Evolutionary conservation across 2,329 filamentous ascomycete genomes (phyloP), one percentile per base, ranked within the genome.

Genomic region (Lasiodiplodia sp.): DNA sequence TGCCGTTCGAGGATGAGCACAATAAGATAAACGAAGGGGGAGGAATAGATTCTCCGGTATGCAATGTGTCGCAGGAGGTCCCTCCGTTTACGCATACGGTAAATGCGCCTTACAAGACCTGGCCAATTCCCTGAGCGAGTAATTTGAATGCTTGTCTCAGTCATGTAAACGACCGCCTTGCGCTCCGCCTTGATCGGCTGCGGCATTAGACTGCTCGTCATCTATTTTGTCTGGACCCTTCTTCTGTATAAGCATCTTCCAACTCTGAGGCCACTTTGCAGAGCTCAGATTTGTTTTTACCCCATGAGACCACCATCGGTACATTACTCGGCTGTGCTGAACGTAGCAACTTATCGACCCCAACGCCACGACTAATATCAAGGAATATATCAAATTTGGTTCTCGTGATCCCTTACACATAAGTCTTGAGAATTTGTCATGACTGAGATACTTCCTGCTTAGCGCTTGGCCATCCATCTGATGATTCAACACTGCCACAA

Each of bases 1-100:
- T 49, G 40, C 12, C 38, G 58, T 62, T 60, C 34, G 57, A 62
- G 40, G 56, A 58, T 60, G 56, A 60, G 56, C 56, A 37, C 38
- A 18, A 23, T 23, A 18, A 34, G 57, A 62, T 62, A 62, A 18
- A 62, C 58, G 58, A 37, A 62, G 40, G 40, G n/a, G 21, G 40
- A 51, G 31, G 31, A 31, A 21, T 62, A 49, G 25, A 49, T 62
- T 34, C 40, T 62, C 58, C 58, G 58, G 3, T n/a, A n/a, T 44
- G 58, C 58, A 62, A 51, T 51, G 57, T 60, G 21, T 60, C 23
- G 34, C 21, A 28, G 23, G 37, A 47, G 57, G 38, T 60, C 57
- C 38, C 4, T 60, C 57, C 57, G 38, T 18, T 5, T 6, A 28
- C 37, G 23, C 21, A 60, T 47, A 14, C 57, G 38, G 57, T 12